Conservation (phyloP, 148 eudicot genomes). For the Limonium bicolor region DNA sequence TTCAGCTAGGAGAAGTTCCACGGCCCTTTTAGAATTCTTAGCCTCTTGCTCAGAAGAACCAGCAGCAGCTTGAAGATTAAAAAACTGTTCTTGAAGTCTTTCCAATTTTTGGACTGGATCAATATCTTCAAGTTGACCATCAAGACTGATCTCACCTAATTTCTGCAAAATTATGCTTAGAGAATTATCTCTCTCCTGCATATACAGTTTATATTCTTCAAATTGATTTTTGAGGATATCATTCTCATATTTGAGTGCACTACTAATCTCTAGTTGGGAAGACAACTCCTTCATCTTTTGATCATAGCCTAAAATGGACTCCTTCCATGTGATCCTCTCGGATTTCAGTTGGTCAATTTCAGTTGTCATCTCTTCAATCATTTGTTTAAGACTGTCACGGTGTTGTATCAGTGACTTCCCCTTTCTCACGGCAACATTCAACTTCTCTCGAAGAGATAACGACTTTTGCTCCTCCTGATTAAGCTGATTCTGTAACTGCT, state of each 20-base stretch:
- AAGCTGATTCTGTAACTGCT: conserved; percentile 46
- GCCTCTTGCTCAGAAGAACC: conserved; percentile 54
- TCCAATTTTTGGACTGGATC: conserved; percentile 65
- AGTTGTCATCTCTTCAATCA: conserved; percentile 37
- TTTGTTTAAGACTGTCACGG: conserved; percentile 77
- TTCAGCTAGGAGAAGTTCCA: conserved; percentile 85
- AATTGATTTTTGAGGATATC: conserved; percentile 35
- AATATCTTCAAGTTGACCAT: conserved; percentile 14
- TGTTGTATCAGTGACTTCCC: conserved; percentile 90
- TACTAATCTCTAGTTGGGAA: conserved; percentile 24
- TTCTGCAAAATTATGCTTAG: conserved; percentile 35
- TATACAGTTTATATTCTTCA: conserved; percentile 29
- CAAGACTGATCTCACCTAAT: conserved; percentile 36
- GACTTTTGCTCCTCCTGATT: conserved; percentile 92
- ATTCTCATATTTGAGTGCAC: conserved; percentile 43
- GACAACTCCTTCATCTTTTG: conserved; percentile 42
- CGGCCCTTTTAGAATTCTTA: conserved; percentile 69
- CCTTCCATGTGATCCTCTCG: conserved; percentile 29
- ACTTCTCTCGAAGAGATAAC: conserved; percentile 70
- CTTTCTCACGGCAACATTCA: conserved; percentile 87
- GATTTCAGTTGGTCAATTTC: conserved; percentile 54
- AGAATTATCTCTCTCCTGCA: conserved; percentile 39
- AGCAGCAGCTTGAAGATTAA: conserved; percentile 33
- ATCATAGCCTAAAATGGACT: conserved; percentile 29
- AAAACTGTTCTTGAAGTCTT: conserved; percentile 28